A percentile compares a stretch with the other conserved stretches of the same genome.
Evolutionary conservation across 495 filamentous ascomycete genomes (phyloP).

Genomic region (Tuber borchii): DNA sequence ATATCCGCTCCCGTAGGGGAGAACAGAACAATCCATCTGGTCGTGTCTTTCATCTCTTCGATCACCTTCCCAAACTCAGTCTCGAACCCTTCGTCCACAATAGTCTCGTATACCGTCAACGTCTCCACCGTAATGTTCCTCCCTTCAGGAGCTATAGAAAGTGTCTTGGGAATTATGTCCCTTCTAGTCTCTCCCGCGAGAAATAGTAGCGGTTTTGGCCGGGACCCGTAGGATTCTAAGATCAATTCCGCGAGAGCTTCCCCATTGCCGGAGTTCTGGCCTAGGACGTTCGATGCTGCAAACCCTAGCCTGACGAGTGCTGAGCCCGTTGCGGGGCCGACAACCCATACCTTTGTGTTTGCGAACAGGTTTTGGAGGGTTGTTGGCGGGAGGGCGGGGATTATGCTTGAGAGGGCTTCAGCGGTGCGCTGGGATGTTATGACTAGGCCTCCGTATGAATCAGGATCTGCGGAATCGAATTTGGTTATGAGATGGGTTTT

Average conservation of each 20-base stretch:
- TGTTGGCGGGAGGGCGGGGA: conserved; percentile 40
- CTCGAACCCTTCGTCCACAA: conserved; percentile 67
- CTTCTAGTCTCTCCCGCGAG: conserved; percentile 77
- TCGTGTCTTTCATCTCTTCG: conserved; percentile 43
- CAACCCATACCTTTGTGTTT: conserved; percentile 55
- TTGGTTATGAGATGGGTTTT: conserved; percentile 44
- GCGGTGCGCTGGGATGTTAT: conserved; percentile 94
- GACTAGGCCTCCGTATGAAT: conserved; percentile 69
- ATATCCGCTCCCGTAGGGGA: conserved; percentile 57
- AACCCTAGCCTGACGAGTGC: conserved; percentile 45
- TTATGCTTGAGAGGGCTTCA: conserved; percentile 67
- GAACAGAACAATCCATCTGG: conserved; percentile 85
- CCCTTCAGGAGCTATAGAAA: conserved; percentile 50
- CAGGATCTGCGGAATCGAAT: conserved; percentile 9
- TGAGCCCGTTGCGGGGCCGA: conserved; percentile 82
- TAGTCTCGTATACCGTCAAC: conserved; percentile 76
- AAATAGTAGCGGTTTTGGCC: conserved; percentile 62
- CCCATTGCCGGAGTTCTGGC: conserved; percentile 74
- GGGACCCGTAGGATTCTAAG: conserved; percentile 59
- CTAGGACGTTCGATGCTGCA: conserved; percentile 52
- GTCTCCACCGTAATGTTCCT: conserved; percentile 62
- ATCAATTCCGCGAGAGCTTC: conserved; percentile 71
- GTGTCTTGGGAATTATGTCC: conserved; percentile 76
- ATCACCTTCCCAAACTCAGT: conserved; percentile 53
- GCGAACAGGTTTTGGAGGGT: conserved; percentile 17